Percentiles rank a stretch among this genome's conserved stretches.
Evolutionary conservation across 2,329 filamentous ascomycete genomes (phyloP).

Genomic region (Xylariaceae sp.): DNA sequence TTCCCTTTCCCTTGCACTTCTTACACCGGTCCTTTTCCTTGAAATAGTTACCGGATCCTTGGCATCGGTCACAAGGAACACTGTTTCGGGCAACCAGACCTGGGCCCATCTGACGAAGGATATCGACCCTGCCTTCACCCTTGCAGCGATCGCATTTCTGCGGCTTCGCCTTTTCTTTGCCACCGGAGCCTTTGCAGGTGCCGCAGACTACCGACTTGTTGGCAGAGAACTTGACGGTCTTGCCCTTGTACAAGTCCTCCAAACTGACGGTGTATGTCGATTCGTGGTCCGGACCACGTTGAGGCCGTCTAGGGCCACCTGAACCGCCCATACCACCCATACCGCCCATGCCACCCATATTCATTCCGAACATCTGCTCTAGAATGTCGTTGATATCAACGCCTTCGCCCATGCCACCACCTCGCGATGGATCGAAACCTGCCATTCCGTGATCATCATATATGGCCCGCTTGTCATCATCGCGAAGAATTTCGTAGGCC

Average conservation of each 20-base stretch:
- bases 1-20: slow-evolving; percentile 94
- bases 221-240: slow-evolving; percentile 93
- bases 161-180: slow-evolving; percentile 85
- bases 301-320: slow-evolving; percentile 52
- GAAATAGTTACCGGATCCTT: slow-evolving; percentile 78
- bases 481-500: slow-evolving; percentile 95
- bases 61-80: slow-evolving; percentile 75
- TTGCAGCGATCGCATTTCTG: slow-evolving; percentile 79
- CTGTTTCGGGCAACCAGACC: slow-evolving; percentile 78
- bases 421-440: slow-evolving; percentile 76
- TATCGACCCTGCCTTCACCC: slow-evolving; percentile 71
- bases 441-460: slow-evolving; percentile 96
- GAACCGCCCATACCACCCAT: slow-evolving; percentile 38
- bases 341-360: slow-evolving; percentile 38
- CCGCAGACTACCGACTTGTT: slow-evolving; percentile 90
- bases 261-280: slow-evolving; percentile 86
- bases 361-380: slow-evolving; percentile 72
- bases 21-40: slow-evolving; percentile 98
- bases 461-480: slow-evolving; percentile 85
- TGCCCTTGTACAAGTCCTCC: slow-evolving; percentile 96
- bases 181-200: slow-evolving; percentile 81
- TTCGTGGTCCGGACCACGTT: slow-evolving; percentile 76
- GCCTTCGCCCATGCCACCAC: slow-evolving; percentile 59
- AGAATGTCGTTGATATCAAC: slow-evolving; percentile 90
- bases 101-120: slow-evolving; percentile 77